These are phyloP conservation scores for Pyricularia sp. DNA, from an alignment of 2,329 filamentous ascomycete genomes.

Conservation along the genomic window DNA sequence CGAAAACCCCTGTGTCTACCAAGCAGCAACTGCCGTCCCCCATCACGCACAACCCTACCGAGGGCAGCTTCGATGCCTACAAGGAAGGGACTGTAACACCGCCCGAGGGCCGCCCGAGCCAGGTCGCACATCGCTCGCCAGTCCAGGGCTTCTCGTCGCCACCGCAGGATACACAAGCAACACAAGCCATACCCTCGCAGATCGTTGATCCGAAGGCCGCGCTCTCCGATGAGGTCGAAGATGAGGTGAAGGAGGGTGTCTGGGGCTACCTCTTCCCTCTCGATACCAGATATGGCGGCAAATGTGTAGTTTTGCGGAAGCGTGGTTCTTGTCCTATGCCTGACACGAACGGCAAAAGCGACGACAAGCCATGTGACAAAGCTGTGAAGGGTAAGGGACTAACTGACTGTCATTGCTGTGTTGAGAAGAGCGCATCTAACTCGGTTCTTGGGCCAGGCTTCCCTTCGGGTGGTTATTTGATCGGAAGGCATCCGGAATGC, in stretches of 20 bases:
- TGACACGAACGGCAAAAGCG: conserved; percentile 20
- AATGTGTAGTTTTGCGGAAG: conserved; percentile 63
- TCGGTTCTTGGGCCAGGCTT: conserved; percentile 55
- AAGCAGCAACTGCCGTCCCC: conserved; percentile 73
- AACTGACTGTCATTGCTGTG: conserved; percentile 22
- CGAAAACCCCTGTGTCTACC: conserved; percentile 51
- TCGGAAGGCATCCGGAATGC: conserved; percentile 90
- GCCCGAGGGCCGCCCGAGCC: conserved; percentile 48
- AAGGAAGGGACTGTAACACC: conserved; percentile 69
- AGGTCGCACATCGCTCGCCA: conserved; percentile 39
- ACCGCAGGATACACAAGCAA: conserved; percentile 49
- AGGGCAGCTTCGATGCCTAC: conserved; percentile 51
- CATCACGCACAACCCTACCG: conserved; percentile 50
- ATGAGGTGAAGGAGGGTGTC: conserved; percentile 75
- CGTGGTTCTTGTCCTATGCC: conserved; percentile 60
- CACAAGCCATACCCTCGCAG: conserved; percentile 67
- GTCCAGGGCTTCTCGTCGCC: conserved; percentile 38
- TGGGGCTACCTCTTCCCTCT: conserved; percentile 93
- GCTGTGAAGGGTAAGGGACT: conserved; percentile 31
- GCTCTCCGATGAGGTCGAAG: conserved; percentile 72
- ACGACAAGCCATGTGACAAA: conserved; percentile 18
- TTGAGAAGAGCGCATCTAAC: conserved; percentile 28
- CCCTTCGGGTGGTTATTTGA: conserved; percentile 74
- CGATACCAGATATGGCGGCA: conserved; percentile 57
- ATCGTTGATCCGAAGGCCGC: conserved; percentile 62